Base-by-base conservation (phyloP, 1,284 basidiomycete species). In the Ustilago tritici region DNA sequence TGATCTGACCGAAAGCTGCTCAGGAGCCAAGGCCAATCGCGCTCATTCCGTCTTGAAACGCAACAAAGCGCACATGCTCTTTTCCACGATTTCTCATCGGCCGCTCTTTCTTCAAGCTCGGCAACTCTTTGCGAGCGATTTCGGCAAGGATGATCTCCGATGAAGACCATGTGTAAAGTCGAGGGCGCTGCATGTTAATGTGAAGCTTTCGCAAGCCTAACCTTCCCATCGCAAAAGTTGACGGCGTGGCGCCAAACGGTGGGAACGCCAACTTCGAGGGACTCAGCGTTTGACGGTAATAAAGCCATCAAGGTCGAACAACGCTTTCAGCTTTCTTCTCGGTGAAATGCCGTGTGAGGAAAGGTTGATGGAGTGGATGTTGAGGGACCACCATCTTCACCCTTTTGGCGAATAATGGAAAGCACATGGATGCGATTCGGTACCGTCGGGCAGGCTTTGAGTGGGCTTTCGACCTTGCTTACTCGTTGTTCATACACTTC, bases 121-220 rank as follows among this genome's bases (percentile, higher is more conserved):
- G 61, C 23, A 56, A 49, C 55, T 56, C 46, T 36, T 31, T 52
- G 19, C 31, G 43, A 57, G 61, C 54, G 61, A 36, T 14, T 38
- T 23, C 61, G 55, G 55, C 55, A 52, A 52, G 31, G 34, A 41
- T 23, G 47, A 56, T 32, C 61, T 52, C 61, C 61, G 61, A 62
- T 9, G 23, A 40, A 46, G 19, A 41, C 35, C 54, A 28, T 56
- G 34, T 35, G 32, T 19, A 14, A 36, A 36, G 34, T 54, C 35
- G 31, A 32, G 31, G 34, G 17, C 43, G 43, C 43, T 19, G 19
- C 8, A 46, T 19, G 43, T 19, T 11, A 19, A 11, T 19, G 15
- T 46, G n/a, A 46, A n/a, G n/a, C 8, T 46, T 46, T 32, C 15
- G 12, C 19, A 41, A 56, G 36, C 54, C 36, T 56, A 28, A 56